These are phyloP conservation scores for Saccharomycopsis fibuligera DNA, from an alignment of 805 yeast species.

Conservation along the genomic window DNA sequence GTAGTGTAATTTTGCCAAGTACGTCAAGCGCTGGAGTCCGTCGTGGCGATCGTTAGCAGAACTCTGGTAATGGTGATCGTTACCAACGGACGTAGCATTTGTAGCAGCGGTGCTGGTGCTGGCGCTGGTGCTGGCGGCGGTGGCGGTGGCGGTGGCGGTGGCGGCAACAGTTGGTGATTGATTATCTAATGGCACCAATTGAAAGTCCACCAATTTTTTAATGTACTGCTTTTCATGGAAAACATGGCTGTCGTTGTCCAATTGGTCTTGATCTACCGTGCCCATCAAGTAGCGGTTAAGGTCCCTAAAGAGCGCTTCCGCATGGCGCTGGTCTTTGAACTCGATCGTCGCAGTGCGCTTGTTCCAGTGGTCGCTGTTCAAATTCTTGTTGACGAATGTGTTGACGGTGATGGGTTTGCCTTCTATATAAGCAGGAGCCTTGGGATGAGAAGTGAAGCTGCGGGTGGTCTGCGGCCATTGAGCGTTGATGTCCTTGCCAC, in stretches of 20 bases:
- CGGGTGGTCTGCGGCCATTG: not conserved
- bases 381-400: not conserved
- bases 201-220: not conserved
- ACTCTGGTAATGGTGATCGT: too few relatives aligned
- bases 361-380: not conserved
- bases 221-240: not conserved
- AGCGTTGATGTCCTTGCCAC: not conserved
- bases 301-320: not conserved
- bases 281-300: not conserved
- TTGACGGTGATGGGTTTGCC: not conserved
- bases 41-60: too few relatives aligned
- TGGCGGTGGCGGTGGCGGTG: not conserved
- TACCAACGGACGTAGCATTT: too few relatives aligned
- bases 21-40: too few relatives aligned
- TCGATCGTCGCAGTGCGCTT: not conserved
- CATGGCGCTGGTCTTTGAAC: too few relatives aligned
- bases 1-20: slow-evolving; percentile 5
- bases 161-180: too few relatives aligned
- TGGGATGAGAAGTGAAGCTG: too few relatives aligned
- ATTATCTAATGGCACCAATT: not conserved
- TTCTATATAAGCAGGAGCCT: too few relatives aligned
- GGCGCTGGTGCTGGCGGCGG: not conserved
- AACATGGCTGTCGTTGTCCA: slow-evolving; percentile 1
- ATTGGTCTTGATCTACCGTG: not conserved
- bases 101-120: too few relatives aligned